phyloP scores from a whole-genome alignment of 1,284 basidiomycete genomes.

The Leccinum subrobustum region DNA sequence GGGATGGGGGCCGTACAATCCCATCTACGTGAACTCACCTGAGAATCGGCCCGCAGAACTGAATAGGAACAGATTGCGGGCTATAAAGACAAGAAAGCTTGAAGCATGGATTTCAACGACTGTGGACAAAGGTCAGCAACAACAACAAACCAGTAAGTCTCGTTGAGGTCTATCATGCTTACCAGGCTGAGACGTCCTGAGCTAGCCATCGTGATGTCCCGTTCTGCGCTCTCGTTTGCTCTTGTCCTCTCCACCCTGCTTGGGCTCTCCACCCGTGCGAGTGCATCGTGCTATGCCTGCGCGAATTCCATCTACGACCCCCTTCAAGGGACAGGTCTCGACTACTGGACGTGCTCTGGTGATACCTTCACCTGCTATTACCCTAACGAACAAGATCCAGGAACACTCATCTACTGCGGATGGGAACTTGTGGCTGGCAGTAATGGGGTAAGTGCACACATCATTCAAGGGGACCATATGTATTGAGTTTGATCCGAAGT shows the following conservation, averaged over 20 bases:
- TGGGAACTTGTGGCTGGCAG: background rate
- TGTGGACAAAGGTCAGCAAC: background rate
- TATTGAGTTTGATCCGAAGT: background rate
- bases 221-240: background rate
- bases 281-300: constrained; percentile 9
- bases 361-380: constrained; percentile 16
- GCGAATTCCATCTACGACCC: constrained; percentile 12
- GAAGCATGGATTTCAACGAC: background rate
- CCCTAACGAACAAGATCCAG: constrained; percentile 11
- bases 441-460: background rate
- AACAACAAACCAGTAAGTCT: background rate
- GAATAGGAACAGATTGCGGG: background rate
- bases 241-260: constrained; percentile 9
- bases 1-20: background rate
- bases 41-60: background rate
- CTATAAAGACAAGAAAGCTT: background rate
- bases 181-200: background rate
- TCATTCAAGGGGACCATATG: background rate
- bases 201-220: constrained; percentile 4
- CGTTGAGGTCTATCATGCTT: background rate
- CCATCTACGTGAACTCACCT: background rate
- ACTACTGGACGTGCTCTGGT: constrained; percentile 18
- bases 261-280: constrained; percentile 5
- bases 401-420: constrained; percentile 12
- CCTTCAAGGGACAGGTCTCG: constrained; percentile 13